Evolutionary conservation across 2,329 filamentous ascomycete genomes (phyloP).

Genomic region (Sphaerulina musiva): DNA sequence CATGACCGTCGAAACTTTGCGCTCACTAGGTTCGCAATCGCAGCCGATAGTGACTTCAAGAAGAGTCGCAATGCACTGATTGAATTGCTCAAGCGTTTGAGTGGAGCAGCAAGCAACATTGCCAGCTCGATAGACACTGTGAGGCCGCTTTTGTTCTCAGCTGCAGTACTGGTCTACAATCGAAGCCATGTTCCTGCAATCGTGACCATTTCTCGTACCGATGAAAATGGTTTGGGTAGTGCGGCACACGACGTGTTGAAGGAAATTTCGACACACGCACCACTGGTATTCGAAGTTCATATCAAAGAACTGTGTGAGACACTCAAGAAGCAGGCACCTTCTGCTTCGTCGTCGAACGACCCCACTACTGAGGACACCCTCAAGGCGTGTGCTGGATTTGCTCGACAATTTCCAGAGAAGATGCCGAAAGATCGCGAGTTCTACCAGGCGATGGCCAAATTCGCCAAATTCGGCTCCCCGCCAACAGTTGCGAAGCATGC

Average conservation of each 20-base stretch:
- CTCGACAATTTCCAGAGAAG: constrained; percentile 75
- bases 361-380: constrained; percentile 76
- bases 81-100: constrained; percentile 65
- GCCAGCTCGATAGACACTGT: constrained; percentile 68
- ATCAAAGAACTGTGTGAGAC: constrained; percentile 86
- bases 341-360: constrained; percentile 60
- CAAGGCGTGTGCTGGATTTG: constrained; percentile 89
- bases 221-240: constrained; percentile 68
- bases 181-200: constrained; percentile 87
- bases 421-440: constrained; percentile 77
- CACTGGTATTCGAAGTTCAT: constrained; percentile 86
- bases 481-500: constrained; percentile 87
- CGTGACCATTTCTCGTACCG: constrained; percentile 76
- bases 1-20: constrained; percentile 88
- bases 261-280: constrained; percentile 83
- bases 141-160: constrained; percentile 73
- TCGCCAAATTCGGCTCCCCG: constrained; percentile 74
- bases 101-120: constrained; percentile 56
- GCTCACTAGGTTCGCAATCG: constrained; percentile 77
- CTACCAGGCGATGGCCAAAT: constrained; percentile 70
- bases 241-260: constrained; percentile 84
- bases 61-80: constrained; percentile 85
- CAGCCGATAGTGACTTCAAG: constrained; percentile 81
- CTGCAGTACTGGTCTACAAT: constrained; percentile 82
- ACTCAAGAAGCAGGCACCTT: constrained; percentile 73